Evolutionary conservation across 176 grass and related monocot species (phyloP), one percentile per base, ranked within the genome.

Genomic region (Pharus latifolius): DNA sequence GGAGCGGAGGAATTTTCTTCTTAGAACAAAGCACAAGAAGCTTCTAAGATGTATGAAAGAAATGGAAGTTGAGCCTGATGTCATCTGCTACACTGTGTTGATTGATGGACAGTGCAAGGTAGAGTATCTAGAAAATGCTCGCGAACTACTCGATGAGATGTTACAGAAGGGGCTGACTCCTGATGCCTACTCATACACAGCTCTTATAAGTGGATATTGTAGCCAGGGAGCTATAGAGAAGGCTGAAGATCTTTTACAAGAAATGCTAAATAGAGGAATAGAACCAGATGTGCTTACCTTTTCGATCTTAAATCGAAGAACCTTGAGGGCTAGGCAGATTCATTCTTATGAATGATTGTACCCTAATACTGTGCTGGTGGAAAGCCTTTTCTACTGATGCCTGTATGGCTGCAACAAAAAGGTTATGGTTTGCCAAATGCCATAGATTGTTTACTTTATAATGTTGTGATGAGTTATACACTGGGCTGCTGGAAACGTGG

Each of bases 131-230:
- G 42, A 87, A 60, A 5, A 42, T 35, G 78, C 84, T 57, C 71
- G 42, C 27, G 51, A 81, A 69, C 59, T 81, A 6, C 77, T 87
- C 26, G 64, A 87, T 59, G 45, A 65, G 44, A 72, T 87, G 84
- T 19, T 72, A 20, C 24, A 40, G 25, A 26, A 77, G 16, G 84
- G 72, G 17, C 41, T 81, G 49, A 49, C 4, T 46, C 84, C 65
- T 49, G 72, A 87, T 72, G 78, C 62, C 15, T 35, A 53, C 37
- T 34, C 31, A 40, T 87, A 81, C 23, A 87, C 77, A 14, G 28
- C 78, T 65, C 78, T 87, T 23, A 64, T 87, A 51, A 42, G 67
- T 58, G 84, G 84, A 11, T 87, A 87, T 58, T 77, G 77, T 72
- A 72, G 58, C 26, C 24, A 9, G 11, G 72, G 84, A 16, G 31